A percentile compares a stretch with the other conserved stretches of the same genome.
Evolutionary conservation across 2,329 filamentous ascomycete species (phyloP).

Genomic region (Drechslera avenae): DNA sequence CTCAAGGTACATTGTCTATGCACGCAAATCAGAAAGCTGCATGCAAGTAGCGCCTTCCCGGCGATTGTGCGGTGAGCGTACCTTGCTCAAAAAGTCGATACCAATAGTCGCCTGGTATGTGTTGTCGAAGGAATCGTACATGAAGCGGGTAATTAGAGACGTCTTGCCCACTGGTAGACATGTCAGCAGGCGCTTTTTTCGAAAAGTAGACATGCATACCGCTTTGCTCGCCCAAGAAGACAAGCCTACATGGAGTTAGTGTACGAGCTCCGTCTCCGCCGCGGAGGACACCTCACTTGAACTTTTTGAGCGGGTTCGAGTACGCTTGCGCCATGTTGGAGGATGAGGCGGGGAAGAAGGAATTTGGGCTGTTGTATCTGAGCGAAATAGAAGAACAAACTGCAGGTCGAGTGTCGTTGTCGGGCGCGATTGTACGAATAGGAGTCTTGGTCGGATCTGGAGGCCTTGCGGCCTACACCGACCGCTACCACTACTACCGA

Average conservation of each 20-base stretch:
- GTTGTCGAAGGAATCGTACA: slow-evolving; percentile 99
- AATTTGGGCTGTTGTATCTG: background rate
- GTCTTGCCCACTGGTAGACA: slow-evolving; percentile 84
- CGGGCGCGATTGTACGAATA: slow-evolving; percentile 27
- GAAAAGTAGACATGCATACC: slow-evolving; percentile 65
- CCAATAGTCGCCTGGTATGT: slow-evolving; percentile 99
- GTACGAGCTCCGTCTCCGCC: slow-evolving; percentile 16
- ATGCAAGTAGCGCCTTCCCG: background rate
- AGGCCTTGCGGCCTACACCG: slow-evolving; percentile 19
- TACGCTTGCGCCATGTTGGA: slow-evolving; percentile 78
- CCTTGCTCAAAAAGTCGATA: slow-evolving; percentile 99
- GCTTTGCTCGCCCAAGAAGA: slow-evolving; percentile 97
- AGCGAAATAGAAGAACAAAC: slow-evolving; percentile 4
- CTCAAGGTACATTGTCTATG: slow-evolving; percentile 97
- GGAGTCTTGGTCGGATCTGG: slow-evolving; percentile 29
- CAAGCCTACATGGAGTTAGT: slow-evolving; percentile 66
- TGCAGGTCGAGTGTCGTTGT: slow-evolving; percentile 11
- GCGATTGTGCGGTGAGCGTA: slow-evolving; percentile 45
- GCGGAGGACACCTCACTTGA: slow-evolving; percentile 70
- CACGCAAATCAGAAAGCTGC: slow-evolving; percentile 9
- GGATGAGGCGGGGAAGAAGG: slow-evolving; percentile 3
- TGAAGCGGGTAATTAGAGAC: slow-evolving; percentile 97
- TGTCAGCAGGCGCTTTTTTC: slow-evolving; percentile 21
- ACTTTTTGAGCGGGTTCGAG: slow-evolving; percentile 99
- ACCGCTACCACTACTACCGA: slow-evolving; percentile 18